These are phyloP conservation scores for Vicia villosa DNA, from an alignment of 306 rosid genomes.

Conservation along the genomic window DNA sequence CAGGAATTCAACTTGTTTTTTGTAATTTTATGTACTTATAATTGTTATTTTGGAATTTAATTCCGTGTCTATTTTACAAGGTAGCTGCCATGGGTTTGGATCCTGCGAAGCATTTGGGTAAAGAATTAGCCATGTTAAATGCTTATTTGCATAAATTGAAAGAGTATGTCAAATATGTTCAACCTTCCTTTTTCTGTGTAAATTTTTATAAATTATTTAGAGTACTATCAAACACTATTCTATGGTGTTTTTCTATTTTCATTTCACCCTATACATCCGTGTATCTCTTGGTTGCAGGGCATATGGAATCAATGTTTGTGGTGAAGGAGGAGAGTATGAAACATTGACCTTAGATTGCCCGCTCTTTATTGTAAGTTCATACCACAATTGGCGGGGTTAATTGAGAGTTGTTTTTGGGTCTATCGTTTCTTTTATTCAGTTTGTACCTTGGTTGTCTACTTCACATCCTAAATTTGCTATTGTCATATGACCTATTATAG, in stretches of 20 bases:
- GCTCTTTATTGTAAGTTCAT: conserved; percentile 72
- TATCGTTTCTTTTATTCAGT: conserved; percentile 15
- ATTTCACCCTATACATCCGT: conserved; percentile 10
- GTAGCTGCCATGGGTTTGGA: conserved; percentile 97
- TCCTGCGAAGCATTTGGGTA: conserved; percentile 93
- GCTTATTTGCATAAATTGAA: conserved; percentile 85
- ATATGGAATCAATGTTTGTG: conserved; percentile 90
- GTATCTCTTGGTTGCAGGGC: conserved; percentile 50
- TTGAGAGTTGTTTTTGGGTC: not conserved
- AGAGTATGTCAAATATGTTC: conserved; percentile 54
- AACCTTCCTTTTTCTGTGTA: conserved; percentile 28
- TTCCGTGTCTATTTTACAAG: conserved; percentile 52
- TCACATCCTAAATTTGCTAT: not conserved
- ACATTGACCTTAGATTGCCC: conserved; percentile 95
- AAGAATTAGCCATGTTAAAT: conserved; percentile 68
- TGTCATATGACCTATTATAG: conserved; percentile 3
- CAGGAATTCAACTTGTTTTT: conserved; percentile 33
- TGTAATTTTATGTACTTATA: conserved; percentile 19
- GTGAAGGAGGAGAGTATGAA: conserved; percentile 99
- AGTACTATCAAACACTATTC: conserved; percentile 2
- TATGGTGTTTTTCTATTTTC: conserved; percentile 6
- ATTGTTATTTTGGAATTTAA: conserved; percentile 33
- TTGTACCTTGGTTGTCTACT: not conserved
- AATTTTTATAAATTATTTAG: conserved; percentile 22
- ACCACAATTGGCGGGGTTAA: not conserved